phyloP scores from a whole-genome alignment of 2,329 filamentous ascomycete species.

The Cercospora sojina region DNA sequence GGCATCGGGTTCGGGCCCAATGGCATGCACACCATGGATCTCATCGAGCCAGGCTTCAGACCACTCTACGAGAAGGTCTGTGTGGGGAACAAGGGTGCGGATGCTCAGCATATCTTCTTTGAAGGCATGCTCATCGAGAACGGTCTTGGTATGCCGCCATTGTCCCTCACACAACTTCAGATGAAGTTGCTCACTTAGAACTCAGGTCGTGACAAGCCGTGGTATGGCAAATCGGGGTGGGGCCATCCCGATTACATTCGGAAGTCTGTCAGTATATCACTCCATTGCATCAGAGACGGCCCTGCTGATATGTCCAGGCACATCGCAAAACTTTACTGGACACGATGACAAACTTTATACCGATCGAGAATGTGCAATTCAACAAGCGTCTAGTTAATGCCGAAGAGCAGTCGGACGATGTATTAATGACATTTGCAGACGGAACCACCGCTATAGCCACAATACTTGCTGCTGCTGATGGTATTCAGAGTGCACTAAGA shows the following conservation, averaged over 20 bases:
- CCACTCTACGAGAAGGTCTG: conserved; percentile 14
- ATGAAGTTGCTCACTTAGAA: background rate
- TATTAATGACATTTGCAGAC: conserved; percentile 11
- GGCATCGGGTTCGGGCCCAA: conserved; percentile 40
- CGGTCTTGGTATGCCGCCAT: conserved; percentile 1
- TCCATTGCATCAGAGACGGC: background rate
- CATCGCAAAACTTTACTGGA: conserved; percentile 53
- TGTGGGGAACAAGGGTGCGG: conserved; percentile 8
- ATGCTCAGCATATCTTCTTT: conserved; percentile 17
- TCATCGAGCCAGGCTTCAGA: conserved; percentile 10
- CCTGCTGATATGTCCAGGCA: conserved; percentile 5
- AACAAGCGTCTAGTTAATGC: conserved; percentile 31
- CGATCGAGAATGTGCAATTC: conserved; percentile 39
- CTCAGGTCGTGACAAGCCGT: conserved; percentile 24
- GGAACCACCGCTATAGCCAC: conserved; percentile 41
- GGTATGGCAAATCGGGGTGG: conserved; percentile 13
- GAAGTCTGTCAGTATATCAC: conserved; percentile 8
- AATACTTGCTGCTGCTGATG: conserved; percentile 59
- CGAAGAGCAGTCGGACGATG: conserved; percentile 23
- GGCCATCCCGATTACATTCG: conserved; percentile 13
- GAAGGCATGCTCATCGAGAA: conserved; percentile 18
- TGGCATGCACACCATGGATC: conserved; percentile 15
- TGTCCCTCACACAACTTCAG: background rate
- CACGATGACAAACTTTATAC: conserved; percentile 50
- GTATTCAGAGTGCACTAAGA: conserved; percentile 59